Evolutionary conservation across 1,139 yeast species (phyloP), one percentile per base, ranked within the genome.

Genomic region (Geotrichum australiense): DNA sequence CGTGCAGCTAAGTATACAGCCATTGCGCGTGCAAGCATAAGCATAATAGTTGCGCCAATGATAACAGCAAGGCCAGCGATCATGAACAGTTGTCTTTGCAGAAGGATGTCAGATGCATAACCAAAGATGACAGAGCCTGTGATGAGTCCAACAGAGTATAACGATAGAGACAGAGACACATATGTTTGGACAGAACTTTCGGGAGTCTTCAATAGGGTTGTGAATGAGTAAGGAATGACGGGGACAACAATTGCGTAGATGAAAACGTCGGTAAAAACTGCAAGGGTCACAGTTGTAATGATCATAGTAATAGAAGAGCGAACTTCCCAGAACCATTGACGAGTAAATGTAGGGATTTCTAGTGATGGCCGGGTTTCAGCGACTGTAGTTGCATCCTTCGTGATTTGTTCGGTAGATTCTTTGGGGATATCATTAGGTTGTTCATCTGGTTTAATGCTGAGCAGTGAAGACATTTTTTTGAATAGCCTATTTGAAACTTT

Each of bases 71-170:
- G 53, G 14, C 67, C 67, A 3, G 47, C 26, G 12, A 63, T 43
- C 64, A 63, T 59, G 28, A 58, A 47, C 14, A 43, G 21, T 21
- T 58, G 49, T 8, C 68, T 51, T 24, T 49, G 43, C 21, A 46
- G 43, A 24, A 56, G 39, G 29, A 39, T 43, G 41, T 63, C 68
- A 14, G 64, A 50, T 4, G 57, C 37, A 31, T 49, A 53, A 2
- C 68, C 67, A 39, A 59, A 56, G 2, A 54, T 39, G 7, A 62
- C 38, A n/a, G 63, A 52, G 2, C 56, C 57, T 16, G 56, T 56
- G 35, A 63, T 54, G 14, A 63, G 50, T 1, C 65, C 67, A 3
- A 54, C 63, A 0, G 67, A 57, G 47, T 62, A 63, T 7, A 59
- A 48, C 1, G 63, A 62, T 42, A 63, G 50, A 1, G 62, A 50